Percentiles rank a stretch among this genome's conserved stretches.
These are phyloP conservation scores for Aspergillus piperis DNA, from an alignment of 2,329 filamentous ascomycete genomes.

Conservation along the genomic window DNA sequence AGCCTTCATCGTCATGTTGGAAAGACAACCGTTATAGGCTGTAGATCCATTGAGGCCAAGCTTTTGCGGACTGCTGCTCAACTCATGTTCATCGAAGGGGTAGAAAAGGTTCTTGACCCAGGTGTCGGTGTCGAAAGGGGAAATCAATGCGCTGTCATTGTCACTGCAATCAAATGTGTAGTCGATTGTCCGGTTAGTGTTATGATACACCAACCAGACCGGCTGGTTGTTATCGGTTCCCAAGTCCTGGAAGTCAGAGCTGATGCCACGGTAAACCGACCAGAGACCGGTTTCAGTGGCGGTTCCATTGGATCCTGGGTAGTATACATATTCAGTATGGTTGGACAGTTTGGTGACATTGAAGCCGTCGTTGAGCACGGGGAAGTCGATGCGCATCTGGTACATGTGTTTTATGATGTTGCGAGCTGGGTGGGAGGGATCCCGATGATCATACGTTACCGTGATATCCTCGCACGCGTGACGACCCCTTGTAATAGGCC, in stretches of 20 bases:
- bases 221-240: constrained; percentile 45
- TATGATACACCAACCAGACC: constrained; percentile 47
- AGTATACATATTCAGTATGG: constrained; percentile 51
- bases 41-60: constrained; percentile 50
- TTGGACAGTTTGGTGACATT: constrained; percentile 57
- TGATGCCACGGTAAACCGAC: constrained; percentile 56
- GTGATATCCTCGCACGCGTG: constrained; percentile 58
- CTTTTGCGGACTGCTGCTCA: constrained; percentile 48
- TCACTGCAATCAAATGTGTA: constrained; percentile 60
- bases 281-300: constrained; percentile 61
- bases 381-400: constrained; percentile 57
- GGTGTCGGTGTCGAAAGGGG: constrained; percentile 56
- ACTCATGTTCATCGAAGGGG: constrained; percentile 56
- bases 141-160: constrained; percentile 51
- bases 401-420: constrained; percentile 63
- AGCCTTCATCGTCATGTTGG: constrained; percentile 51
- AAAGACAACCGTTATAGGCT: constrained; percentile 56
- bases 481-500: constrained; percentile 56
- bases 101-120: constrained; percentile 64
- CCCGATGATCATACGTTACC: constrained; percentile 61
- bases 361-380: constrained; percentile 62
- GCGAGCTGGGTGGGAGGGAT: constrained; percentile 61
- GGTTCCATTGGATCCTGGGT: constrained; percentile 54
- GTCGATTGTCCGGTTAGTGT: constrained; percentile 48
- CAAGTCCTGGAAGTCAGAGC: constrained; percentile 54